phyloP scores from a whole-genome alignment of 768 basidiomycete genomes.

The Tricholoma saponaceum region DNA sequence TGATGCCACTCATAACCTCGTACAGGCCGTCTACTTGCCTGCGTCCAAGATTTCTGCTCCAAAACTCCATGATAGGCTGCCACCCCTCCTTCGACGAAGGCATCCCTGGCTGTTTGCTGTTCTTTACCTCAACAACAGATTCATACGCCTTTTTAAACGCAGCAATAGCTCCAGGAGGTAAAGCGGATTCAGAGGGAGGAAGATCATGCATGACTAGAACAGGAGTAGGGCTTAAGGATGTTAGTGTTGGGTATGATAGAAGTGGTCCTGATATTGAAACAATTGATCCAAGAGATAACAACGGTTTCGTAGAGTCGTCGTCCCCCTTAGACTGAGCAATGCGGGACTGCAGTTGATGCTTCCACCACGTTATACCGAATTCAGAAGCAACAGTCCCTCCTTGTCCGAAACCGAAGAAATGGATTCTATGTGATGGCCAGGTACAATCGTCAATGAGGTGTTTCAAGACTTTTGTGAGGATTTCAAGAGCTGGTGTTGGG shows the following conservation, averaged over 20 bases:
- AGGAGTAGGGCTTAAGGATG: conserved; percentile 52
- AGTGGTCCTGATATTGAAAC: conserved; percentile 70
- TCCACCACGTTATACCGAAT: conserved; percentile 57
- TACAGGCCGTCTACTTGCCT: conserved; percentile 61
- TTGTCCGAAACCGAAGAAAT: conserved; percentile 86
- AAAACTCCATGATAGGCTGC: conserved; percentile 83
- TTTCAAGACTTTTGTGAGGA: conserved; percentile 47
- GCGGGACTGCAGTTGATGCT: conserved; percentile 21
- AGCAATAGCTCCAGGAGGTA: conserved; percentile 41
- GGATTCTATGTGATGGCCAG: conserved; percentile 71
- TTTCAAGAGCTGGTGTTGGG: conserved; percentile 62
- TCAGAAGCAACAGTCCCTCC: conserved; percentile 80
- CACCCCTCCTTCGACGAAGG: conserved; percentile 73
- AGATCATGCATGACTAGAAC: conserved; percentile 56
- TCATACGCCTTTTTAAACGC: conserved; percentile 62
- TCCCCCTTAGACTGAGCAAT: neutral
- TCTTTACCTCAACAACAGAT: conserved; percentile 41
- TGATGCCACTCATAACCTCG: conserved; percentile 54
- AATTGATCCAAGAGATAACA: conserved; percentile 54
- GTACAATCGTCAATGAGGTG: conserved; percentile 56
- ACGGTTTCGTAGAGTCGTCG: conserved; percentile 4
- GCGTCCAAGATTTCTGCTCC: conserved; percentile 63
- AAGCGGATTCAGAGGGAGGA: conserved; percentile 37
- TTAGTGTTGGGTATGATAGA: conserved; percentile 70
- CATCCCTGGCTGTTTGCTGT: conserved; percentile 58